Evolutionary conservation across 805 yeast genomes (phyloP).

Genomic region (Cyberlindnera mrakii): DNA sequence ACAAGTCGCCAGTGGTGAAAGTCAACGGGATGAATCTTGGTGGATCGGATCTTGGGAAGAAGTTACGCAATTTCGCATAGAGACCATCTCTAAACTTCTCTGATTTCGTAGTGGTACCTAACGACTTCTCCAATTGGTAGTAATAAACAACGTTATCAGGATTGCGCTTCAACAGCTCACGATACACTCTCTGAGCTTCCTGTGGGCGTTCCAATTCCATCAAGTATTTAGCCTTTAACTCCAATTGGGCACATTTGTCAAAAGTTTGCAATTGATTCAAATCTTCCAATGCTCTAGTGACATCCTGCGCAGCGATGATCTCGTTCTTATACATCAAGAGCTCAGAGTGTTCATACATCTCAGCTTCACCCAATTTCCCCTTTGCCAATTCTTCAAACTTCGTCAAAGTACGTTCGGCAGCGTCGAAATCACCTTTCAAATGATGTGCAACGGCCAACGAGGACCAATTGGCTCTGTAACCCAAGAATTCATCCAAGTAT

Average conservation of each 20-base stretch:
- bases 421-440: slow-evolving; percentile 57
- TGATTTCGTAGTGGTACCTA: slow-evolving; percentile 45
- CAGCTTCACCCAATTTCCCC: slow-evolving; percentile 61
- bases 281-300: slow-evolving; percentile 45
- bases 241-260: slow-evolving; percentile 59
- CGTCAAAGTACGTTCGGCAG: slow-evolving; percentile 65
- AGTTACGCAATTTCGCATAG: slow-evolving; percentile 56
- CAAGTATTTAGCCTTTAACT: slow-evolving; percentile 60
- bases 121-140: slow-evolving; percentile 54
- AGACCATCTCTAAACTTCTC: slow-evolving; percentile 46
- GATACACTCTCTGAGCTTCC: slow-evolving; percentile 65
- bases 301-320: slow-evolving; percentile 51
- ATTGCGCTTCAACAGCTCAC: slow-evolving; percentile 72
- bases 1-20: slow-evolving; percentile 52
- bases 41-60: slow-evolving; percentile 82
- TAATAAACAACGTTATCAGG: slow-evolving; percentile 76
- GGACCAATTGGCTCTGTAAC: slow-evolving; percentile 88
- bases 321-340: slow-evolving; percentile 66
- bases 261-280: slow-evolving; percentile 45
- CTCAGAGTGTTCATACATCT: slow-evolving; percentile 76
- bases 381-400: slow-evolving; percentile 72
- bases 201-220: slow-evolving; percentile 47
- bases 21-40: slow-evolving; percentile 74
- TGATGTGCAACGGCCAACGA: slow-evolving; percentile 82
- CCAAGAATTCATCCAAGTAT: slow-evolving; percentile 67